Percentiles rank a stretch among this genome's conserved stretches.
These are phyloP conservation scores for Elaeis guineensis DNA, from an alignment of 176 grass and related monocot species.

Conservation along the genomic window DNA sequence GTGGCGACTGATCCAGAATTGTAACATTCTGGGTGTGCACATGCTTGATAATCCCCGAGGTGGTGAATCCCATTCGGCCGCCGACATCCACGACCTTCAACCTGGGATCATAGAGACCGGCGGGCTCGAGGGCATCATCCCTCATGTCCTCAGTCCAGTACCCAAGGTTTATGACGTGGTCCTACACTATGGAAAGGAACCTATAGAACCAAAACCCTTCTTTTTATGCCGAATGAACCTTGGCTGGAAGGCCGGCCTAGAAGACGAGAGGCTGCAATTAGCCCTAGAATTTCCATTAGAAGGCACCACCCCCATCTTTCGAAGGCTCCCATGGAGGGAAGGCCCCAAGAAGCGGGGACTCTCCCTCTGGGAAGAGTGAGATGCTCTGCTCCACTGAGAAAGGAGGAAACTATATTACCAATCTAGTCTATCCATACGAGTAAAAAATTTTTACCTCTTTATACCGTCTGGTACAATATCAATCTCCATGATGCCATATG, in stretches of 20 bases:
- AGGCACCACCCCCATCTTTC: conserved; percentile 25
- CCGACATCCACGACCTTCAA: conserved; percentile 83
- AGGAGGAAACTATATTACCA: too few relatives aligned
- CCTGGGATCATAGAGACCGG: conserved; percentile 40
- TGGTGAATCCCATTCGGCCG: conserved; percentile 68
- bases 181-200: conserved; percentile 84
- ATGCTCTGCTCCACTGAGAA: conserved; percentile 36
- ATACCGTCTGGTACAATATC: too few relatives aligned
- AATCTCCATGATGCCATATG: too few relatives aligned
- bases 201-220: conserved; percentile 99
- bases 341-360: conserved; percentile 29
- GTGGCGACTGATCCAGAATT: conserved; percentile 76
- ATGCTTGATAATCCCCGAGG: conserved; percentile 71
- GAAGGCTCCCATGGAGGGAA: conserved; percentile 17
- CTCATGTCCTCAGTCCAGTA: conserved; percentile 98
- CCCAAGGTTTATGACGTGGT: conserved; percentile 79
- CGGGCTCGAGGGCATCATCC: conserved; percentile 69
- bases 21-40: conserved; percentile 62
- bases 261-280: conserved; percentile 39
- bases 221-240: conserved; percentile 97
- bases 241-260: conserved; percentile 40
- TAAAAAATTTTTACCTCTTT: too few relatives aligned
- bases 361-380: conserved; percentile 21
- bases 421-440: too few relatives aligned
- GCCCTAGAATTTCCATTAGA: conserved; percentile 3